These are phyloP conservation scores for Terfezia claveryi DNA, from an alignment of 495 filamentous ascomycete genomes.

Conservation along the genomic window DNA sequence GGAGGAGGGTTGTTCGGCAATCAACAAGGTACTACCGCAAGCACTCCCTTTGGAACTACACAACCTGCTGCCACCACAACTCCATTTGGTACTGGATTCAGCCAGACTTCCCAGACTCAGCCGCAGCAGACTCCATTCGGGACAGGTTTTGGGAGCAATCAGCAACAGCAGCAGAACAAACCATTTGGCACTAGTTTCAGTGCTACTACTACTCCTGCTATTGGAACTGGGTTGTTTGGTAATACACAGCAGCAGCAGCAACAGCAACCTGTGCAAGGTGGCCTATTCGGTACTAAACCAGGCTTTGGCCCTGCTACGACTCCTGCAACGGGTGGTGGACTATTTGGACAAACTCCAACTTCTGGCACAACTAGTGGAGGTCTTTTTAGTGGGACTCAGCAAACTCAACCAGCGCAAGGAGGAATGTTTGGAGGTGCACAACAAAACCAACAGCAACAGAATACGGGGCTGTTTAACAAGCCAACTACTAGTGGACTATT, in stretches of 20 bases:
- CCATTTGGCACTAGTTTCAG: constrained; percentile 24
- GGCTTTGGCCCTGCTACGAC: constrained; percentile 15
- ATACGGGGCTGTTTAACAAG: constrained; percentile 16
- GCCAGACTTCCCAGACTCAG: constrained; percentile 22
- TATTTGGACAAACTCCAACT: constrained; percentile 28
- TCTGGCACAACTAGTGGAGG: constrained; percentile 26
- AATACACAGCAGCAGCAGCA: constrained; percentile 21
- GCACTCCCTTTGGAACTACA: constrained; percentile 14
- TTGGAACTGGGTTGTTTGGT: constrained; percentile 27
- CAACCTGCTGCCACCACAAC: constrained; percentile 1
- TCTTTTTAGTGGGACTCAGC: constrained; percentile 32
- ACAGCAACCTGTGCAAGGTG: constrained; percentile 29
- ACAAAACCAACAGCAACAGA: constrained; percentile 28
- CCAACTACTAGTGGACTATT: constrained; percentile 9
- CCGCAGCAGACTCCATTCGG: constrained; percentile 11
- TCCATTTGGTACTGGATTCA: constrained; percentile 21
- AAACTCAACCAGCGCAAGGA: constrained; percentile 20
- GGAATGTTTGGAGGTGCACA: constrained; percentile 22
- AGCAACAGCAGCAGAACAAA: constrained; percentile 20
- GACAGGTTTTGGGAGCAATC: constrained; percentile 20
- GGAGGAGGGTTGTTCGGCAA: constrained; percentile 30
- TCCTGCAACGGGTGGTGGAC: constrained; percentile 22
- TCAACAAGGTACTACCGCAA: constrained; percentile 19
- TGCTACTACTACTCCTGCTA: constrained; percentile 20
- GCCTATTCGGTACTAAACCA: constrained; percentile 10